Conservation (phyloP, 106 monocot species). For the Dendrobium officinale region DNA sequence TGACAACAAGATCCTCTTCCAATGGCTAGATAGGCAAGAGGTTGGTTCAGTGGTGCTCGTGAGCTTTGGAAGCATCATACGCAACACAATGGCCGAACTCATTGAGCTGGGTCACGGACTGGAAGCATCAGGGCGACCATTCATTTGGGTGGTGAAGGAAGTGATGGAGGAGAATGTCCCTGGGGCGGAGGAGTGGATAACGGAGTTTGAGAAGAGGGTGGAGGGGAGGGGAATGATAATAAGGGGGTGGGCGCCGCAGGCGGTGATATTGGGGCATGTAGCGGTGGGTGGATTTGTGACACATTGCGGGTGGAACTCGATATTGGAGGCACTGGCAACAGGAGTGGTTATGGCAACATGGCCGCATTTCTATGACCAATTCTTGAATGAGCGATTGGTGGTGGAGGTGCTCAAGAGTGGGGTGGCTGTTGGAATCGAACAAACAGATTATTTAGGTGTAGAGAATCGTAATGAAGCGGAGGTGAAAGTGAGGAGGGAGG, state of each 20-base stretch:
- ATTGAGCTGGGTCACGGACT: background rate
- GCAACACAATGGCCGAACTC: background rate
- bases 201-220: background rate
- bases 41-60: background rate
- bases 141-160: slow-evolving; percentile 9
- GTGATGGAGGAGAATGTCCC: too few relatives aligned
- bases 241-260: slow-evolving; percentile 6
- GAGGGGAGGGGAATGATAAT: slow-evolving; percentile 1
- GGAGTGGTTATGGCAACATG: background rate
- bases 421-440: background rate
- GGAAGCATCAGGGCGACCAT: background rate
- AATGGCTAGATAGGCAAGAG: background rate
- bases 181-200: background rate
- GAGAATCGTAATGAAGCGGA: background rate
- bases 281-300: slow-evolving; percentile 4
- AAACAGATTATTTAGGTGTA: background rate
- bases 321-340: background rate
- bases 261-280: background rate
- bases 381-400: background rate
- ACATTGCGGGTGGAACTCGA: slow-evolving; percentile 3
- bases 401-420: background rate
- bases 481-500: background rate
- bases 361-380: background rate
- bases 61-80: background rate
- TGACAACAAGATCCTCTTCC: background rate